Base-by-base conservation (phyloP, 805 yeast species). In the Barnettozyma wickerhamii region DNA sequence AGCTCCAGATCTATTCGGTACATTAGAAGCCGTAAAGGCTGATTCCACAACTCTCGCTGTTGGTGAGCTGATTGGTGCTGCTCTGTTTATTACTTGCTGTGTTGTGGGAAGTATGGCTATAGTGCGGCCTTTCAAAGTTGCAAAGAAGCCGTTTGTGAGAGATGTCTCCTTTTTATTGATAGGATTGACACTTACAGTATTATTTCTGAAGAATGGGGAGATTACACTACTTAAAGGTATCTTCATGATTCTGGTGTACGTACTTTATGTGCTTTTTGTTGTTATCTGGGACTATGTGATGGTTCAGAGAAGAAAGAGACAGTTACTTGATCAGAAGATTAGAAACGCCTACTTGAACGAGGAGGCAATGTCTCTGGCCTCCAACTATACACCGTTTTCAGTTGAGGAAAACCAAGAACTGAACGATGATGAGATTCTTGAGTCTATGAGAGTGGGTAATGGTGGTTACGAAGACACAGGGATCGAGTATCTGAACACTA, bases 21-120 rank as follows among this genome's bases (percentile, higher is more conserved):
- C 96, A 0, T 84, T 79, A 55, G 82, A 85, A 36, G 95, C 97
- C 4, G 77, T 93, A 77, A 72, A 73, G 29, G 64, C 77, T 1
- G 82, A 77, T 12, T 76, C 86, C 2, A 77, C 83, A 1, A 75
- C 86, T 4, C 67, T 91, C 58, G 97, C 98, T 0, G 64, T 90
- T 9, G 93, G 96, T 3, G 97, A 90, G 59, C 65, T 91, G n/a
- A 64, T 88, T 30, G 98, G 99, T 4, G 95, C 97, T 2, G 87
- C 95, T 4, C 73, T 85, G 36, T 89, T 91, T 56, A 77, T 90
- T 18, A 73, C 86, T 2, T 79, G 91, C 1, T 83, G 87, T n/a
- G 88, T 91, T 1, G 72, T 86, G 10, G 99, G 98, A 0, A 59
- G 77, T 1, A 84, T 91, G 75, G 81, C 87, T 0, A 62, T 89